phyloP scores from a whole-genome alignment of 2,329 filamentous ascomycete species.

The Monosporascus sp. region DNA sequence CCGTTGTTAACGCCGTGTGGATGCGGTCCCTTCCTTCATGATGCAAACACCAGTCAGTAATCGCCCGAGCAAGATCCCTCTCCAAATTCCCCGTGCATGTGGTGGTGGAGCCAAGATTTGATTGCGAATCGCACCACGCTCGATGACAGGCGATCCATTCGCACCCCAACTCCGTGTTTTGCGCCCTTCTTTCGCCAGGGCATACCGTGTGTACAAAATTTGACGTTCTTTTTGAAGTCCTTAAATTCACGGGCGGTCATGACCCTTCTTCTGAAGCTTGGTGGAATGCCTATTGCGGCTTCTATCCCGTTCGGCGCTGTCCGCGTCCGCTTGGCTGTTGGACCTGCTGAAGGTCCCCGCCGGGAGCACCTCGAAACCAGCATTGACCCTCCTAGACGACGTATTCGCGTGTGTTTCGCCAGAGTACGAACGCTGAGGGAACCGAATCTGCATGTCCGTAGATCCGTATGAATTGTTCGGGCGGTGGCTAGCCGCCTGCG shows the following conservation, averaged over 20 bases:
- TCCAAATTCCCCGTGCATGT: neutral
- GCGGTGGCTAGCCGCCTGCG: conserved; percentile 8
- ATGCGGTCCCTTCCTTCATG: neutral
- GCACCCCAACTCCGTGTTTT: neutral
- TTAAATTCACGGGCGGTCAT: conserved; percentile 9
- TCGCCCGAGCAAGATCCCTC: neutral
- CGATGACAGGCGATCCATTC: neutral
- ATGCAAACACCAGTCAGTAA: neutral
- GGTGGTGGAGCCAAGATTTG: neutral
- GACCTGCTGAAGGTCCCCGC: conserved; percentile 22
- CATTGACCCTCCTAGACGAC: conserved; percentile 21
- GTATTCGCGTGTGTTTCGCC: conserved; percentile 18
- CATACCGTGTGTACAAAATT: neutral
- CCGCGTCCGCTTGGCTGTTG: conserved; percentile 14
- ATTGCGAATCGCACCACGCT: neutral
- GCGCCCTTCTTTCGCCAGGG: neutral
- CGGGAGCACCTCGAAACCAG: conserved; percentile 25
- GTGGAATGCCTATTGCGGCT: conserved; percentile 6
- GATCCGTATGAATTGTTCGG: conserved; percentile 3
- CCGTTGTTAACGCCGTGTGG: neutral
- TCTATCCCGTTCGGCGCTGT: conserved; percentile 9
- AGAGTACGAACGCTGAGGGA: conserved; percentile 23
- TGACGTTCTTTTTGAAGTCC: neutral
- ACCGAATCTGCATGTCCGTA: conserved; percentile 6
- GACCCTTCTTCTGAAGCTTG: conserved; percentile 16